Evolutionary conservation across 495 filamentous ascomycete genomes (phyloP).

Genomic region (Aspergillus funiculosus): DNA sequence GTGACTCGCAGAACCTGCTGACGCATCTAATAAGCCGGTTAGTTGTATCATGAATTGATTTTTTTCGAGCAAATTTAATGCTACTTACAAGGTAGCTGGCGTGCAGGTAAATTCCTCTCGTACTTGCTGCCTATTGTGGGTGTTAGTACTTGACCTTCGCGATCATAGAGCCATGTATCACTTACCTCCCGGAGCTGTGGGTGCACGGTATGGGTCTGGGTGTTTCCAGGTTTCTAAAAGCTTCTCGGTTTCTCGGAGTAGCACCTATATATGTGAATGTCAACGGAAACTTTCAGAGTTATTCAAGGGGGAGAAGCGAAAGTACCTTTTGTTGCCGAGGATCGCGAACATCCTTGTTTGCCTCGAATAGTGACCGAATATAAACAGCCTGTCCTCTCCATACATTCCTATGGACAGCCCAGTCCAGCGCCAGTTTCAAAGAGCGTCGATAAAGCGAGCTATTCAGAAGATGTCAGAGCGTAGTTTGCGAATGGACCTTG

Average conservation of each 20-base stretch:
- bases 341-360: constrained; percentile 80
- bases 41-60: not conserved
- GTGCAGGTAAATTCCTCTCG: constrained; percentile 83
- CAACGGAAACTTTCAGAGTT: not conserved
- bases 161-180: constrained; percentile 3
- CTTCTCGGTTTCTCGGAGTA: constrained; percentile 82
- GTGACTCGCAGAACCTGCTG: constrained; percentile 4
- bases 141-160: constrained; percentile 17
- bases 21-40: constrained; percentile 12
- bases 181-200: constrained; percentile 90
- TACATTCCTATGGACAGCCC: constrained; percentile 81
- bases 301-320: not conserved
- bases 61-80: not conserved
- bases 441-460: constrained; percentile 92
- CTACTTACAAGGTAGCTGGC: constrained; percentile 70
- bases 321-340: constrained; percentile 81
- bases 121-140: constrained; percentile 75
- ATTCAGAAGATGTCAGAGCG: constrained; percentile 15
- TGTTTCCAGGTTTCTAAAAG: constrained; percentile 93
- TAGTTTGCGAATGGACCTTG: not conserved
- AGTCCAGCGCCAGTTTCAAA: constrained; percentile 88
- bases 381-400: constrained; percentile 96
- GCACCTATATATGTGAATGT: constrained; percentile 44
- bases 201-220: constrained; percentile 82
- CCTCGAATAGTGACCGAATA: constrained; percentile 91